Base-by-base conservation (phyloP, 306 rosid genomes). In the Hippophae gyantsensis region DNA sequence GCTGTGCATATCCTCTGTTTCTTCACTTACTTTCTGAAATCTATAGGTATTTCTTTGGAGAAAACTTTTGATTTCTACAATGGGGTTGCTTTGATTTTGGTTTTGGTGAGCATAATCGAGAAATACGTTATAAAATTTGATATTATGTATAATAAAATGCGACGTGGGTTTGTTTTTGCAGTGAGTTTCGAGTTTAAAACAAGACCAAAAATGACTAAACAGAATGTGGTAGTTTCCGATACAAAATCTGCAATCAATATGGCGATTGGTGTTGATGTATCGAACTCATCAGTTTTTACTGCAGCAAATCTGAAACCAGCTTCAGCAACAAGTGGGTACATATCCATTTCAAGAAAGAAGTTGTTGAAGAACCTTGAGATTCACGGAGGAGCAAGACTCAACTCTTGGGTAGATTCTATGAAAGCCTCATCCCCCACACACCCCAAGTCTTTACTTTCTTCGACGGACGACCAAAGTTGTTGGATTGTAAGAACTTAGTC, bases 351-450 rank as follows among this genome's bases (percentile, higher is more conserved):
- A 0, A 69, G 77, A 61, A 87, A 80, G 61, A 76, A 72, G 56
- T 59, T 83, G 47, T 48, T 83, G 43, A 81, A 72, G 78, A 85
- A 82, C 74, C 79, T 84, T 4, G 95, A 87, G 51, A 82, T 77
- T 74, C 80, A 32, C 64, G 97, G 83, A 1, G 85, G 74, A n/a
- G 82, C 72, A 11, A 78, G 83, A 80, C 78, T 82, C 62, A 86
- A 74, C 76, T 59, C 92, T 0, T 85, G 90, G 87, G 69, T 90
- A 48, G 97, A 90, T 72, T 83, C 97, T 43, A 85, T 90, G 95
- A 84, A 84, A 69, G 86, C 96, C 26, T 90, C 97, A 32, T 90
- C 97, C 43, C 97, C 97, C 0, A 79, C 92, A 42, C 87, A 81
- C 54, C 14, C 50, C 58, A 83, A 82, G 67, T 74, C 95, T 32